phyloP scores from a whole-genome alignment of 306 rosid species.

The Psophocarpus tetragonolobus region DNA sequence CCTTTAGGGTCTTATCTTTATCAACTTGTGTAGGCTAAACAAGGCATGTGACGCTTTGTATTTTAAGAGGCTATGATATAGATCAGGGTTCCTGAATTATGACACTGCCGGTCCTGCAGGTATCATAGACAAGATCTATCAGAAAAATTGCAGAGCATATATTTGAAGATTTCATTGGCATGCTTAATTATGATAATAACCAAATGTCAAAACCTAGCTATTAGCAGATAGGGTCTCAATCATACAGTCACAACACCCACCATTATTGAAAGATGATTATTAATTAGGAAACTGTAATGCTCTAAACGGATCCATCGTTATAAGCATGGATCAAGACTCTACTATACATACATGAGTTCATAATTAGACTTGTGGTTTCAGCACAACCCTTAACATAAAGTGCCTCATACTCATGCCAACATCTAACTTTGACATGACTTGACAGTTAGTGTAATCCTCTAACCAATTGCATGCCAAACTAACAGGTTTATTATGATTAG shows the following conservation, averaged over 20 bases:
- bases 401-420: constrained; percentile 6
- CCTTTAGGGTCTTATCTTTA: background rate
- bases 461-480: constrained; percentile 24
- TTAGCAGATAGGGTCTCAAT: constrained; percentile 16
- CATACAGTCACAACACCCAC: background rate
- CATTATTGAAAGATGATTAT: constrained; percentile 23
- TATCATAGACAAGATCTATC: constrained; percentile 40
- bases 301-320: background rate
- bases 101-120: constrained; percentile 32
- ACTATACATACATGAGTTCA: background rate
- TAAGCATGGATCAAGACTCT: constrained; percentile 31
- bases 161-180: constrained; percentile 31
- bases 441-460: constrained; percentile 32
- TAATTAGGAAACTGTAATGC: background rate
- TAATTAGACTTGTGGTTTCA: constrained; percentile 20
- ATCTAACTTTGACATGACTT: constrained; percentile 29
- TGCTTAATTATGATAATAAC: constrained; percentile 31
- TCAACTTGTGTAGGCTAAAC: constrained; percentile 28
- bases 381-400: constrained; percentile 8
- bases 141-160: constrained; percentile 1
- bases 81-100: background rate
- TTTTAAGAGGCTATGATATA: background rate
- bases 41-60: constrained; percentile 28
- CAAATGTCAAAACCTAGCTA: constrained; percentile 22
- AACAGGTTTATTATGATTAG: constrained; percentile 11